phyloP scores from a whole-genome alignment of 176 grass and related monocot genomes.

The Musa acuminata region DNA sequence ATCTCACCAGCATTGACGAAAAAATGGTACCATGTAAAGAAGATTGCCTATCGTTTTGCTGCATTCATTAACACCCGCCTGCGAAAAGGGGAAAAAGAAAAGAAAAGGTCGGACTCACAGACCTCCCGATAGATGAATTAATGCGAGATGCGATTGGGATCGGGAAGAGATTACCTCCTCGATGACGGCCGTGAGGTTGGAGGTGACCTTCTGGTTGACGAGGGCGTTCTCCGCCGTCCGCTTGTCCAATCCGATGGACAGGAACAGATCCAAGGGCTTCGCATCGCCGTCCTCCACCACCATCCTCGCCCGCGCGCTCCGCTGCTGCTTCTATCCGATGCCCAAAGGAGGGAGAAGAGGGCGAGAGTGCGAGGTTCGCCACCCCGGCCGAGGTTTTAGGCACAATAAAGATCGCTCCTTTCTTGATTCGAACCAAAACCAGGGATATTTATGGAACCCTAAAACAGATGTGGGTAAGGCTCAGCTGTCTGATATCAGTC shows the following conservation, averaged over 20 bases:
- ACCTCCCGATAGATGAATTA: background rate
- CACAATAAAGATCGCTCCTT: background rate
- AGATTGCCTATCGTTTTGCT: slow-evolving; percentile 74
- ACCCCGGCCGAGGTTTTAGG: background rate
- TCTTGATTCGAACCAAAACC: background rate
- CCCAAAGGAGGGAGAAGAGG: background rate
- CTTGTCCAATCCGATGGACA: slow-evolving; percentile 74
- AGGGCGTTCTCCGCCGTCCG: slow-evolving; percentile 77
- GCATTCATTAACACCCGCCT: slow-evolving; percentile 56
- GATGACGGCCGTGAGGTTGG: slow-evolving; percentile 71
- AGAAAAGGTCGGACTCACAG: background rate
- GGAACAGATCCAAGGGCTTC: slow-evolving; percentile 39
- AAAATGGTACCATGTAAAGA: slow-evolving; percentile 53
- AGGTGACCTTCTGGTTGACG: slow-evolving; percentile 67
- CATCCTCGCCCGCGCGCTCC: slow-evolving; percentile 9
- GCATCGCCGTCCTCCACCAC: slow-evolving; percentile 19
- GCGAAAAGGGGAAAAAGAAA: background rate
- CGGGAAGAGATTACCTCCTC: slow-evolving; percentile 31
- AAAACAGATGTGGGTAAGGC: too few species aligned
- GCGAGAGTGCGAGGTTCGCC: background rate
- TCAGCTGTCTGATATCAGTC: too few species aligned
- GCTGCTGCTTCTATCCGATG: background rate
- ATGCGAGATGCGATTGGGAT: background rate
- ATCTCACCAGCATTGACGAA: background rate
- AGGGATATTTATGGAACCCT: too few species aligned